A percentile compares a stretch with the other conserved stretches of the same genome.
Evolutionary conservation across 108 stramenopile genomes (phyloP).

Genomic region (Hondaea fermentalgiana): DNA sequence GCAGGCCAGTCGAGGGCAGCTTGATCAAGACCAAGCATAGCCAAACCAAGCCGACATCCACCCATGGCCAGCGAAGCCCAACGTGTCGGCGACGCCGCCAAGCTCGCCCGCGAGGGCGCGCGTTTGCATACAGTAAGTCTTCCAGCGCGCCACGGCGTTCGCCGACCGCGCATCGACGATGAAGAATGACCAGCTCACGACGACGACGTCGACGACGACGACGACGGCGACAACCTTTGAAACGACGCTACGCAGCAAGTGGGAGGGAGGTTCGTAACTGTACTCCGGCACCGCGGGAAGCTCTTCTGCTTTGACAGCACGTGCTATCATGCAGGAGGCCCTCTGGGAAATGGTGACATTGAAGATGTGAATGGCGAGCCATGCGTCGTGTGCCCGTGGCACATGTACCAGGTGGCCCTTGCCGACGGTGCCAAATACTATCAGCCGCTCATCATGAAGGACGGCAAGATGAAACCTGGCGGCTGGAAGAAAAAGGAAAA

Average conservation of each 20-base stretch:
- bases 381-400: not conserved
- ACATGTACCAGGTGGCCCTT: not conserved
- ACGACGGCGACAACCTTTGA: no score
- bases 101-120: no score
- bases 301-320: slow-evolving; percentile 10
- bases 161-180: no score
- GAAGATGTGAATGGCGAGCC: slow-evolving; percentile 2
- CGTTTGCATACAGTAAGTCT: no score
- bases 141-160: no score
- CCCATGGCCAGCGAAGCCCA: no score
- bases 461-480: not conserved
- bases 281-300: not conserved
- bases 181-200: no score
- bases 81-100: no score
- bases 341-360: not conserved
- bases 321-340: not conserved
- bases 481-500: not conserved
- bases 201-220: no score
- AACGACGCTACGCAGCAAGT: not conserved
- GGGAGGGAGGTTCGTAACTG: not conserved
- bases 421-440: not conserved
- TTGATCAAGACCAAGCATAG: no score
- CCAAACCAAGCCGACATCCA: no score
- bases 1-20: no score
- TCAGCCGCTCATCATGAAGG: not conserved